Evolutionary conservation across 2,329 filamentous ascomycete species (phyloP).

Genomic region (Trichoderma gracile): DNA sequence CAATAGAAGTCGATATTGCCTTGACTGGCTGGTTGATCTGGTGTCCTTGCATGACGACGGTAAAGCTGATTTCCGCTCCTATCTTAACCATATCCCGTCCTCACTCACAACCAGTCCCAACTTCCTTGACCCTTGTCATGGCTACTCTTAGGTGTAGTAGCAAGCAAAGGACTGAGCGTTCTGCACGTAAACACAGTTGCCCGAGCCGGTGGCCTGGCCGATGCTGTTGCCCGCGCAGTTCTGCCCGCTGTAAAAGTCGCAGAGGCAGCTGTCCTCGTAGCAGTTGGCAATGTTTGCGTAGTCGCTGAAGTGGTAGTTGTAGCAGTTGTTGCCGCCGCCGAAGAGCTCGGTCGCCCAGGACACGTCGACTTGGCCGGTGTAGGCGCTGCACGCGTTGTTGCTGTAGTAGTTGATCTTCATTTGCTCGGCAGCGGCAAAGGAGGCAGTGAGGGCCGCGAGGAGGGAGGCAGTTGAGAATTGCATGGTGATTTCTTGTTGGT

Average conservation of each 20-base stretch:
- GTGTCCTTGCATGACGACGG: too few relatives aligned
- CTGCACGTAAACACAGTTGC: not conserved
- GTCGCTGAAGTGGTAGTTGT: not conserved
- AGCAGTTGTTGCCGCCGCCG: not conserved
- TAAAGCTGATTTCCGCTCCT: too few relatives aligned
- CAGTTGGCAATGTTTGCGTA: not conserved
- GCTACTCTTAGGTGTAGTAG: not conserved
- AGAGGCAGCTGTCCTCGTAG: not conserved
- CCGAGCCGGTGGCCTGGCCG: not conserved
- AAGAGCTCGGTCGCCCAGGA: not conserved
- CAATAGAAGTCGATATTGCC: not conserved
- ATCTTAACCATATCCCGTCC: too few relatives aligned
- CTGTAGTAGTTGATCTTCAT: constrained; percentile 8
- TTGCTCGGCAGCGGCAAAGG: not conserved
- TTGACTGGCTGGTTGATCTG: too few relatives aligned
- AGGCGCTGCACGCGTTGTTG: not conserved
- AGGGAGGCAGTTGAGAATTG: constrained; percentile 1
- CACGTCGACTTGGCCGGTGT: not conserved
- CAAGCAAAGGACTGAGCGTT: not conserved
- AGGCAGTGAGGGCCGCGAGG: not conserved
- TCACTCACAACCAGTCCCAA: too few relatives aligned
- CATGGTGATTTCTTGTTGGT: not conserved
- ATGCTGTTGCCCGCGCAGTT: not conserved
- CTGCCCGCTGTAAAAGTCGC: not conserved
- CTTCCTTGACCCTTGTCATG: too few relatives aligned